Evolutionary conservation across 192 early-diverging fungal species (phyloP).

Genomic region (Lobosporangium transversale): DNA sequence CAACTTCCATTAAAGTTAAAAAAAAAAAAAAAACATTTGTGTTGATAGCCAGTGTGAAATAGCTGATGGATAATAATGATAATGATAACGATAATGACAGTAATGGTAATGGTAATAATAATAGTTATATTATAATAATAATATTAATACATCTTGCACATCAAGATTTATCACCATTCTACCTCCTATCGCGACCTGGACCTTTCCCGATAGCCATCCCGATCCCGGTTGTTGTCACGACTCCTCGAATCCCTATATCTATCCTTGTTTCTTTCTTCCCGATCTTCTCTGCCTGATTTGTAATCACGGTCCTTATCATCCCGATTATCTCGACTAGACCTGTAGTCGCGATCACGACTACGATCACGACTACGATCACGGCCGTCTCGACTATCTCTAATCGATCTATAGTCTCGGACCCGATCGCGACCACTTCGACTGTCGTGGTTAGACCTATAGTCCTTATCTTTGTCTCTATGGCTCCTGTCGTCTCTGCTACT

Average conservation of each 20-base stretch:
- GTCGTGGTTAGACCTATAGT: constrained; percentile 14
- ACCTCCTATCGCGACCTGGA: no score
- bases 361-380: constrained; percentile 9
- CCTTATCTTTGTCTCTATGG: constrained; percentile 4
- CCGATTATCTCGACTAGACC: constrained; percentile 10
- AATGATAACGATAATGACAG: no score
- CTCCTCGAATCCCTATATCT: constrained; percentile 2
- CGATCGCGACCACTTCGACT: not conserved
- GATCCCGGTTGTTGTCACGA: not conserved
- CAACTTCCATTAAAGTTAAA: no score
- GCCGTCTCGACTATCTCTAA: constrained; percentile 3
- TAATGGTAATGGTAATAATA: no score
- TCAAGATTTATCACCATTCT: no score
- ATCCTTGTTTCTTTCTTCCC: constrained; percentile 5
- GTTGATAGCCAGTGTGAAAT: no score
- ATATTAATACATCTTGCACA: no score
- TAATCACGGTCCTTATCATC: constrained; percentile 9
- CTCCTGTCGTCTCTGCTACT: constrained; percentile 3
- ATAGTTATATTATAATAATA: no score
- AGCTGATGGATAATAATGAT: no score
- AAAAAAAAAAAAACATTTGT: no score
- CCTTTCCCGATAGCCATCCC: no score
- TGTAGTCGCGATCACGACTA: constrained; percentile 10
- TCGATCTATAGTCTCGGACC: constrained; percentile 13
- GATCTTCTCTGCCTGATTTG: constrained; percentile 4